Base-by-base conservation (phyloP, 805 yeast genomes). In the Ogataea wickerhamii region DNA sequence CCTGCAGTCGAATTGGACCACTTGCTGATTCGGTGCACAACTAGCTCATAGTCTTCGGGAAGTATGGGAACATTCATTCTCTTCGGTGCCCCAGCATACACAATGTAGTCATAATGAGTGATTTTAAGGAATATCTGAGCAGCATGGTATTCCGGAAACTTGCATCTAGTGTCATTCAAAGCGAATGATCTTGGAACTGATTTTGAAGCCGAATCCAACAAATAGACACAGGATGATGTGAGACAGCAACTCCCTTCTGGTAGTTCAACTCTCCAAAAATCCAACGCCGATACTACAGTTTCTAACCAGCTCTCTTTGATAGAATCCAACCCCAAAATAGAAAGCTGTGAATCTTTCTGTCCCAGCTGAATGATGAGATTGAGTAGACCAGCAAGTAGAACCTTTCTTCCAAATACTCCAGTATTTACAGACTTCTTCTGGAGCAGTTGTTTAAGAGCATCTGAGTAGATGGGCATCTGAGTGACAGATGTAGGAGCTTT, bases 31-130 rank as follows among this genome's bases (percentile, higher is more conserved):
- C 77, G 66, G 8, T 58, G 56, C 5, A 64, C 66, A 4, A 73
- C 77, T 3, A 64, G 52, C 13, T 70, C 70, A 52, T 70, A 78
- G 46, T 81, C 85, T 4, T 67, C 60, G 4, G 59, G 61, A 10
- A 73, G 69, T 12, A 80, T 72, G n/a, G 65, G 65, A 19, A 77
- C 83, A 49, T 76, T 82, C 77, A 80, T 76, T 47, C 86, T 71
- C 49, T 78, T 74, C 0, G 89, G 89, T 2, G 86, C 81, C 0
- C 95, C 95, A 2, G 88, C 78, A 54, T 68, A 82, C 4, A 82
- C 78, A 40, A 84, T 82, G 45, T 81, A 76, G 55, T 86, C 93
- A 53, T 80, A 79, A 41, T 82, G 85, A 38, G 79, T 76, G 18
- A 82, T 69, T 39, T 80, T 70, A 31, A 84, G 67, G 12, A 75